These are phyloP conservation scores for Russula ochroleuca DNA, from an alignment of 768 basidiomycete genomes.

Conservation along the genomic window DNA sequence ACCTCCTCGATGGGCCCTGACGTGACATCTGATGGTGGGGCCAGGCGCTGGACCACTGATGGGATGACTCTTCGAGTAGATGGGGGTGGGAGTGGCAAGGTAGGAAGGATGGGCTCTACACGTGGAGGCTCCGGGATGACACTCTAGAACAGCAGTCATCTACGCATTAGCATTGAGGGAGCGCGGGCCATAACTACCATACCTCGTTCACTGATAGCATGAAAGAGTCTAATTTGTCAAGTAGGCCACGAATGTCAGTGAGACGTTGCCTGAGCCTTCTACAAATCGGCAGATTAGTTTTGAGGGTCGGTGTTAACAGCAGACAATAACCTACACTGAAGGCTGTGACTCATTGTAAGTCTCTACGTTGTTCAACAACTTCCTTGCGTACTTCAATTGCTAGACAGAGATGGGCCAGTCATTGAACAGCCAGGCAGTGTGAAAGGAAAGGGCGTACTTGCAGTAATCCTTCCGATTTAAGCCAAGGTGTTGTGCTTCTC, in stretches of 20 bases:
- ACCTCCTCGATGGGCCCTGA: background rate
- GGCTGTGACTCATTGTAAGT: conserved; percentile 13
- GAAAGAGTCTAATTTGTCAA: conserved; percentile 53
- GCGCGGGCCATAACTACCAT: conserved; percentile 7
- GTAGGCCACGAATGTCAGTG: conserved; percentile 44
- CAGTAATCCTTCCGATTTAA: conserved; percentile 50
- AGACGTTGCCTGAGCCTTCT: conserved; percentile 46
- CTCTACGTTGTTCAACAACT: conserved; percentile 12
- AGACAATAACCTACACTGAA: conserved; percentile 11
- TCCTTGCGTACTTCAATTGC: conserved; percentile 24
- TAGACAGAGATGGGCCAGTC: background rate
- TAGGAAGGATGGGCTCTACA: conserved; percentile 50
- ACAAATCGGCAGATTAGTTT: background rate
- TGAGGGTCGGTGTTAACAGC: background rate
- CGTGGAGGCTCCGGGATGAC: conserved; percentile 39
- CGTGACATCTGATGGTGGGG: conserved; percentile 17
- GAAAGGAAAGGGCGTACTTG: conserved; percentile 44
- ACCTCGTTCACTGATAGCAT: conserved; percentile 55
- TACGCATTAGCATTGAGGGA: background rate
- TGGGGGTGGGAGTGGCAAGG: conserved; percentile 44
- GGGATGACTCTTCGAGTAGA: conserved; percentile 16
- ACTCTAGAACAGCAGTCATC: conserved; percentile 35
- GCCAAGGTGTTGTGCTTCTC: conserved; percentile 44
- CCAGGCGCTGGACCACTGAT: conserved; percentile 1
- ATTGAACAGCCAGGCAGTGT: background rate